Base-by-base conservation (phyloP, 1,139 yeast genomes). In the Debaryomycetaceae sp. region DNA sequence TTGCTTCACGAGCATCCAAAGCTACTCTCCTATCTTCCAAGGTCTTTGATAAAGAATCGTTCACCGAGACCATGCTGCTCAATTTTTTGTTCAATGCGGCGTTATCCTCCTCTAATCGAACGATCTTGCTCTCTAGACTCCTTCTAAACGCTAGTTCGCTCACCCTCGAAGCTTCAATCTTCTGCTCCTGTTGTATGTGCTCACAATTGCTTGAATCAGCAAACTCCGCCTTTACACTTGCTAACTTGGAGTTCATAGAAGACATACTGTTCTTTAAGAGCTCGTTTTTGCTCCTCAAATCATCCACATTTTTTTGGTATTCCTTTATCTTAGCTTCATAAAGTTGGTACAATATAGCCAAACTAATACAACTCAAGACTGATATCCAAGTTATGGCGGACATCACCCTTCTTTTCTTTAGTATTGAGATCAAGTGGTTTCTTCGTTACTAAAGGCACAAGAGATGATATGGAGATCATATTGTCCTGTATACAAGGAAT, bases 271-370 rank as follows among this genome's bases (percentile, higher is more conserved):
- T 11, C 26, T 22, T 22, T 11, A 22, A 22, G 11, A 11, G 11
- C 11, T 22, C 11, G 11, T 8, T 22, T 37, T 47, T 45, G n/a
- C 42, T 42, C 30, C 49, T 46, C 41, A 52, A 42, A 29, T 48
- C 51, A 6, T 33, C 35, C 29, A 47, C 35, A 28, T 53, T 36
- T 9, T 42, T 33, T 22, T 53, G 53, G 30, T 51, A 46, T 38
- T 64, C 65, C 4, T 50, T 46, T 9, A 49, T 47, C 42, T 61
- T 64, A 30, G 54, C 41, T 40, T 58, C 59, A 45, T 55, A 59
- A 38, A 63, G 44, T 37, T 59, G 59, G 43, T 49, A 57, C n/a
- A 58, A 46, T 5, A 59, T 41, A 1, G 58, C 63, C 2, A 59
- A 44, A 5, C 61, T 52, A 30, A 61, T 36, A 34, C 62, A 52